phyloP scores from a whole-genome alignment of 2,329 filamentous ascomycete species.

The Chaetomium sp. region DNA sequence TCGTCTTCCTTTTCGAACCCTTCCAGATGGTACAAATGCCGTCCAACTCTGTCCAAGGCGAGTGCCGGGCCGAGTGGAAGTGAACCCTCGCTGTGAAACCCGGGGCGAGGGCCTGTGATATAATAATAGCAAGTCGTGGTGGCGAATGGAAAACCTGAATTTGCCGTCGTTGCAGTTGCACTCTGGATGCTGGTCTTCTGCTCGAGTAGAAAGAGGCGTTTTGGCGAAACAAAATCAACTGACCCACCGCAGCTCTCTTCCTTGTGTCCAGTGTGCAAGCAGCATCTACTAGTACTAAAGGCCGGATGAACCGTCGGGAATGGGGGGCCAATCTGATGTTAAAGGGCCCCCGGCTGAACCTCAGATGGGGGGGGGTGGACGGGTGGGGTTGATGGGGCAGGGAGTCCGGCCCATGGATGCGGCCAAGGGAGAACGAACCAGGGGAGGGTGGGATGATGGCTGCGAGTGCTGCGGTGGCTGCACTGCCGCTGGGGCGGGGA shows the following conservation, averaged over 20 bases:
- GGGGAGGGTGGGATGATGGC: background rate
- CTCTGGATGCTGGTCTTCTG: background rate
- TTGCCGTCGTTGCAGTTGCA: background rate
- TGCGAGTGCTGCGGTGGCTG: slow-evolving; percentile 3
- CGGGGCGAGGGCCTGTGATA: background rate
- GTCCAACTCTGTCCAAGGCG: too few relatives aligned
- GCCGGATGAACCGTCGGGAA: background rate
- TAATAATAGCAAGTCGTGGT: background rate
- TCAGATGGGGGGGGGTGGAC: background rate
- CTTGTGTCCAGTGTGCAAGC: background rate
- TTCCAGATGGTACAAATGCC: background rate
- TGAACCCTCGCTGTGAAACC: too few relatives aligned
- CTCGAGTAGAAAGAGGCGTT: too few relatives aligned
- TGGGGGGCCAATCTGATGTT: slow-evolving; percentile 8
- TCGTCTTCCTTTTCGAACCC: background rate
- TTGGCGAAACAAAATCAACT: too few relatives aligned
- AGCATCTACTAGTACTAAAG: background rate
- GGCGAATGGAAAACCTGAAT: background rate
- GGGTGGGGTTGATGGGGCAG: slow-evolving; percentile 1
- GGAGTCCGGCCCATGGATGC: background rate
- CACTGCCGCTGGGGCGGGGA: slow-evolving; percentile 17
- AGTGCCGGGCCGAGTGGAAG: too few relatives aligned
- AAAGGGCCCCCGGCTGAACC: slow-evolving; percentile 3
- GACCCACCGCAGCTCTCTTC: background rate
- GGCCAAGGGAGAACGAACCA: background rate